A percentile compares a stretch with the other conserved stretches of the same genome.
Evolutionary conservation across 352 stramenopile genomes (phyloP).

Genomic region (Phytopythium aichiense): DNA sequence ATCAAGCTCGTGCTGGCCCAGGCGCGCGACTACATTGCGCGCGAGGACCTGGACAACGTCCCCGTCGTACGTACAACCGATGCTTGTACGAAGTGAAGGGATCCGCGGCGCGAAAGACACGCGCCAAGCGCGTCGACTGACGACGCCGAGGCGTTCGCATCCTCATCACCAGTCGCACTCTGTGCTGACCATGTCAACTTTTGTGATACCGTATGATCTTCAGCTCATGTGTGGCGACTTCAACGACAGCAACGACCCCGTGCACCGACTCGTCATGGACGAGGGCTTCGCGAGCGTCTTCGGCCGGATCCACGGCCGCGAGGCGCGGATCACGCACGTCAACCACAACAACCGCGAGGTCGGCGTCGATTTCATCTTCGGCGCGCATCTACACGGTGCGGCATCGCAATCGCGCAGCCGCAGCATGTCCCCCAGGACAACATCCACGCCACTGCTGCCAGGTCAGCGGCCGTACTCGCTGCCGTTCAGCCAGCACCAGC

Average conservation of each 20-base stretch:
- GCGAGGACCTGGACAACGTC: constrained; percentile 59
- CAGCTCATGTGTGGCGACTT: constrained; percentile 83
- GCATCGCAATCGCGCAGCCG: constrained; percentile 6
- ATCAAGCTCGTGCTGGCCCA: constrained; percentile 75
- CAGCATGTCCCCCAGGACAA: neutral
- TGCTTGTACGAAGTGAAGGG: neutral
- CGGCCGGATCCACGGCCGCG: constrained; percentile 61
- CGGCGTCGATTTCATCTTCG: constrained; percentile 86
- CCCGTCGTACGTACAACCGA: constrained; percentile 38
- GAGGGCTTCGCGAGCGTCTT: constrained; percentile 79
- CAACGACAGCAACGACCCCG: constrained; percentile 82
- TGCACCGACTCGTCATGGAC: constrained; percentile 70
- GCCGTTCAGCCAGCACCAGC: constrained; percentile 5
- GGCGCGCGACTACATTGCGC: constrained; percentile 60
- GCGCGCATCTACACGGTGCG: constrained; percentile 33
- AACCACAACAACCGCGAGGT: constrained; percentile 89
- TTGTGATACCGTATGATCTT: neutral
- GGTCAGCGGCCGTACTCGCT: neutral
- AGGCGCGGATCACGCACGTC: constrained; percentile 83
- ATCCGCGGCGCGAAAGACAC: constrained; percentile 1
- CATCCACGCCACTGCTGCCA: neutral
- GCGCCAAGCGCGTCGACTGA: neutral
- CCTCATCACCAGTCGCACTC: neutral
- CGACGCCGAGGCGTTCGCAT: neutral
- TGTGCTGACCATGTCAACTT: neutral